Conservation (phyloP, 1,139 yeast genomes). For the Protomyces macrosporus region DNA sequence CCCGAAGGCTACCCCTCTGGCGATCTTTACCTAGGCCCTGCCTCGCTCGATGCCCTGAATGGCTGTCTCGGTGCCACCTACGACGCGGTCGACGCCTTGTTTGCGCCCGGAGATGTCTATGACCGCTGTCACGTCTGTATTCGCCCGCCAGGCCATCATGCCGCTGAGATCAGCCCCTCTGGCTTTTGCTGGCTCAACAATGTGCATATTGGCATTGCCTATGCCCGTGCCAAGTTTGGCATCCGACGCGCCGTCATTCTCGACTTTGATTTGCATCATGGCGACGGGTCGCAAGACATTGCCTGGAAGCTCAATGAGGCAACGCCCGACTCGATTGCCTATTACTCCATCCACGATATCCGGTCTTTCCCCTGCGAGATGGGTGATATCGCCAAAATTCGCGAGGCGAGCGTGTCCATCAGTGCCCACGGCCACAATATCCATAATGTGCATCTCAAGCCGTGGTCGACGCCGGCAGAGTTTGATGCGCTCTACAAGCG, state of each 20-base stretch:
- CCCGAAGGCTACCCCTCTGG: conserved; percentile 82
- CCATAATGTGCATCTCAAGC: conserved; percentile 79
- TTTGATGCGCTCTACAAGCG: conserved; percentile 60
- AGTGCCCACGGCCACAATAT: conserved; percentile 59
- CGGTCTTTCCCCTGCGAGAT: conserved; percentile 83
- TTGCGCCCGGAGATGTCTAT: conserved; percentile 29
- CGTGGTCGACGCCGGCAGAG: conserved; percentile 57
- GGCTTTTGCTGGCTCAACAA: conserved; percentile 84
- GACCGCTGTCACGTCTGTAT: conserved; percentile 35
- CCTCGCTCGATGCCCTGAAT: conserved; percentile 65
- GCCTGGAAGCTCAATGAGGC: conserved; percentile 58
- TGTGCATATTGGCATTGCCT: conserved; percentile 76
- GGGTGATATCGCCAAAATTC: conserved; percentile 48
- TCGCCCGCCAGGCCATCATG: conserved; percentile 87
- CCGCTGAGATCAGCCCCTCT: conserved; percentile 77
- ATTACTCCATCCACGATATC: conserved; percentile 78
- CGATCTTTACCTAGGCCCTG: conserved; percentile 68
- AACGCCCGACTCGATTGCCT: conserved; percentile 60
- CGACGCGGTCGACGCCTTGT: conserved; percentile 60
- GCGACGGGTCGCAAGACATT: conserved; percentile 88
- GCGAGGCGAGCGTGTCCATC: conserved; percentile 77
- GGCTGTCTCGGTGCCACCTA: conserved; percentile 80
- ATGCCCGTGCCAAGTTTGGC: conserved; percentile 59
- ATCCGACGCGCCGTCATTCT: conserved; percentile 77
- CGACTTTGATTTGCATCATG: conserved; percentile 83